Evolutionary conservation across 1,284 basidiomycete genomes (phyloP).

Genomic region (Ustilago trichophora): DNA sequence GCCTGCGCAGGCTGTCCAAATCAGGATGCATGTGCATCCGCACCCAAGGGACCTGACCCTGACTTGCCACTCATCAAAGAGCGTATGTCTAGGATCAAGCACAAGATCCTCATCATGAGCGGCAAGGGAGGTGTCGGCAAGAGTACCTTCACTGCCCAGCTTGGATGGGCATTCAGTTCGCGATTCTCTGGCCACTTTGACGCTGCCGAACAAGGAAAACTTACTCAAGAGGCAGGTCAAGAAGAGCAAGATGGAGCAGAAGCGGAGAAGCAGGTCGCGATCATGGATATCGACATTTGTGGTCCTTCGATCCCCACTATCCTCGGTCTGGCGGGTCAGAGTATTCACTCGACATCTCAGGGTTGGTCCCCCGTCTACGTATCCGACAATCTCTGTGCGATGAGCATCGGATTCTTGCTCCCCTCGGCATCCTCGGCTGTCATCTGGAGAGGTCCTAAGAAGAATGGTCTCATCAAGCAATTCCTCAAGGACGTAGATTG

Average conservation of each 20-base stretch:
- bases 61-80: constrained; percentile 84
- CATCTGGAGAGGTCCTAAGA: constrained; percentile 99
- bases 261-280: constrained; percentile 77
- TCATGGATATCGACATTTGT: constrained; percentile 99
- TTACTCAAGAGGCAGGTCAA: constrained; percentile 1
- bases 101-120: constrained; percentile 91
- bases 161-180: constrained; percentile 85
- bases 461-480: constrained; percentile 98
- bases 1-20: constrained; percentile 96
- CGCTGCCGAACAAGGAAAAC: too few species aligned
- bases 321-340: constrained; percentile 85
- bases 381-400: constrained; percentile 91
- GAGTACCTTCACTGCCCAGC: constrained; percentile 93
- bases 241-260: neutral
- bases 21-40: constrained; percentile 84
- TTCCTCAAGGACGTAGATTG: constrained; percentile 99
- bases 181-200: constrained; percentile 31
- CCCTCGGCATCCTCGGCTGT: constrained; percentile 88
- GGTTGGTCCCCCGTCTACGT: constrained; percentile 99
- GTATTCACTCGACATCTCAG: constrained; percentile 88
- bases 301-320: constrained; percentile 98
- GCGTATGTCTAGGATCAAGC: constrained; percentile 82
- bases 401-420: constrained; percentile 98
- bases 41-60: constrained; percentile 88
- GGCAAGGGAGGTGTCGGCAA: constrained; percentile 99